Percentiles rank a stretch among this genome's conserved stretches.
Conservation (phyloP, 352 stramenopile genomes). For the Phytophthora pluvialis region DNA sequence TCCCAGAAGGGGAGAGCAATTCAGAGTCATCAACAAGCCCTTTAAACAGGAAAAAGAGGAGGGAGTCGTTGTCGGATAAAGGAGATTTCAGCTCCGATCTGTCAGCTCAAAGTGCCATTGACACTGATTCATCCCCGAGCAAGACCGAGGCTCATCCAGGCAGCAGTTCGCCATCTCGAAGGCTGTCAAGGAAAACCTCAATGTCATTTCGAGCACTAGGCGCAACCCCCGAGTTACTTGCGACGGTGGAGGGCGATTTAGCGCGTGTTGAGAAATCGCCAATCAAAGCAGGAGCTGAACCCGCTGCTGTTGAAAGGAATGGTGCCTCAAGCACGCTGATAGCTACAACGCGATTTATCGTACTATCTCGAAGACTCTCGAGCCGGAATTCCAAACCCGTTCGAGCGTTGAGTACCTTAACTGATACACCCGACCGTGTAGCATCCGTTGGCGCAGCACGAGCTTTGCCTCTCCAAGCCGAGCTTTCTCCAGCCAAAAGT, state of each 20-base stretch:
- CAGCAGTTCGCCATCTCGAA: background rate
- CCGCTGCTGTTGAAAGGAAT: background rate
- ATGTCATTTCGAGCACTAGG: constrained; percentile 20
- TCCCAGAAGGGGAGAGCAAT: constrained; percentile 5
- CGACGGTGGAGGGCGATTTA: background rate
- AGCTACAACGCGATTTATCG: background rate
- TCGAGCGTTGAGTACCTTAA: constrained; percentile 1
- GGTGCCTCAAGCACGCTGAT: background rate
- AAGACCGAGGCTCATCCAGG: background rate
- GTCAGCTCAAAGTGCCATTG: constrained; percentile 1
- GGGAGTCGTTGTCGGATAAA: constrained; percentile 8
- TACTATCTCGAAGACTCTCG: constrained; percentile 4
- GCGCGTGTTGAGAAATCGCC: background rate
- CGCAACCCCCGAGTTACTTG: background rate
- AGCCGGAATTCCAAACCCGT: constrained; percentile 3
- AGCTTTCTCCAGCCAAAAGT: background rate
- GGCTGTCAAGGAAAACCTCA: constrained; percentile 10
- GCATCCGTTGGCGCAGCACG: background rate
- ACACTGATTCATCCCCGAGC: background rate
- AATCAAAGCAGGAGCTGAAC: background rate
- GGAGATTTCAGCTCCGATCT: background rate
- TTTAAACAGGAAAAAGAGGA: constrained; percentile 19
- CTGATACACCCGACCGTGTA: background rate
- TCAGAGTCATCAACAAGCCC: constrained; percentile 19
- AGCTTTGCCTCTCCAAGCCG: background rate